Percentiles rank a stretch among this genome's conserved stretches.
Evolutionary conservation across 2,329 filamentous ascomycete genomes (phyloP).

Genomic region (Trichoderma guizhouense): DNA sequence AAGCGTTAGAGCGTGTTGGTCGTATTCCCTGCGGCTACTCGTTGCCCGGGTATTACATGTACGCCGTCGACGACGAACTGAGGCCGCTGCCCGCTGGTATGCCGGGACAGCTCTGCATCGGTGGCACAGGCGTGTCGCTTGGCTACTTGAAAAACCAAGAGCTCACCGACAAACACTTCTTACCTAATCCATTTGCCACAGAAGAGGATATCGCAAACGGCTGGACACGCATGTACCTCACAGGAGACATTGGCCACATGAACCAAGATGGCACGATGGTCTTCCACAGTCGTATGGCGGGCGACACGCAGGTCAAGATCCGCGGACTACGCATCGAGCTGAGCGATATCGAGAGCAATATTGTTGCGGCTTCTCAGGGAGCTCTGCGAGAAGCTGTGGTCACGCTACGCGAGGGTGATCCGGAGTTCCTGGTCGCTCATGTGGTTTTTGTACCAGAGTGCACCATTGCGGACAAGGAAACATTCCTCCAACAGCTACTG

Average conservation of each 20-base stretch:
- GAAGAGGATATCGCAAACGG: slow-evolving; percentile 10
- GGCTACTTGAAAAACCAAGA: slow-evolving; percentile 37
- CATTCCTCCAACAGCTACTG: too few species aligned
- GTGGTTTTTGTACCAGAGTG: too few species aligned
- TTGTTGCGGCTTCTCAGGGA: too few species aligned
- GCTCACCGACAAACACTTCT: slow-evolving; percentile 14
- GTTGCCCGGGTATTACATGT: slow-evolving; percentile 32
- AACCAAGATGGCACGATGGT: slow-evolving; percentile 31
- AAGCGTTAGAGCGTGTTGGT: not conserved
- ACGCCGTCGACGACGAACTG: slow-evolving; percentile 37
- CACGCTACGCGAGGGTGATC: too few species aligned
- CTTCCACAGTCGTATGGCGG: slow-evolving; percentile 34
- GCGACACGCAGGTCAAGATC: slow-evolving; percentile 44
- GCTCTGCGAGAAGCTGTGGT: too few species aligned
- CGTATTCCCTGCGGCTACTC: not conserved
- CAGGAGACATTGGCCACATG: slow-evolving; percentile 29
- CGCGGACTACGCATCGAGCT: too few species aligned
- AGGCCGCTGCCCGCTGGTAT: slow-evolving; percentile 20
- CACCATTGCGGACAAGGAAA: too few species aligned
- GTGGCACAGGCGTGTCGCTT: slow-evolving; percentile 37
- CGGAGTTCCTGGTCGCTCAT: too few species aligned
- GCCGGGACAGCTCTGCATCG: slow-evolving; percentile 19
- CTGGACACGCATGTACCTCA: slow-evolving; percentile 33
- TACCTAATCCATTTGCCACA: slow-evolving; percentile 7
- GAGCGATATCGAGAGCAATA: too few species aligned